Evolutionary conservation across 2,329 filamentous ascomycete genomes (phyloP).

Genomic region (Botrytis hyacinthi): DNA sequence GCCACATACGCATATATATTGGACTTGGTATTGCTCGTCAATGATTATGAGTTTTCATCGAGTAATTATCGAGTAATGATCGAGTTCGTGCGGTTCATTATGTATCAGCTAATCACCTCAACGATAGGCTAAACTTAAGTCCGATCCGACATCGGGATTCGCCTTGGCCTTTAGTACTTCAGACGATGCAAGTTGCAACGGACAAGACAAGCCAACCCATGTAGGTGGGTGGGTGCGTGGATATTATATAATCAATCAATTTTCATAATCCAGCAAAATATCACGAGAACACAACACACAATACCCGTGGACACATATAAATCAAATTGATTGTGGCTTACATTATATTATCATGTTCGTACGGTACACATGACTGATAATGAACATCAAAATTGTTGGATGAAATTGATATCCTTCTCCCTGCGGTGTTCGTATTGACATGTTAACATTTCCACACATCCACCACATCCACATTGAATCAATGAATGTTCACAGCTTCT

Average conservation of each 20-base stretch:
- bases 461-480: not conserved
- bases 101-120: not conserved
- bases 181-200: not conserved
- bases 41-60: not conserved
- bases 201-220: not conserved
- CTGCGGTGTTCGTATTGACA: not conserved
- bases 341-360: not conserved
- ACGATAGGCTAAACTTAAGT: slow-evolving; percentile 13
- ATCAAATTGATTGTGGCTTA: not conserved
- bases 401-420: not conserved
- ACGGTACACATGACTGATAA: slow-evolving; percentile 1
- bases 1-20: not conserved
- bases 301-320: too few relatives aligned
- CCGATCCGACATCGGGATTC: slow-evolving; percentile 14
- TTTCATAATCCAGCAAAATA: too few relatives aligned
- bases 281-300: too few relatives aligned
- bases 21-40: not conserved
- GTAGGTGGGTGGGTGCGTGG: too few relatives aligned
- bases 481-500: not conserved
- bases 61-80: slow-evolving; percentile 13
- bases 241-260: too few relatives aligned
- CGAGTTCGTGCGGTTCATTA: not conserved
- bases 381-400: not conserved
- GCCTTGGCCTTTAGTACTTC: not conserved
- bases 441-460: not conserved